Conservation (phyloP, 441 rosid genomes). For the Arabidopsis hybrid region DNA sequence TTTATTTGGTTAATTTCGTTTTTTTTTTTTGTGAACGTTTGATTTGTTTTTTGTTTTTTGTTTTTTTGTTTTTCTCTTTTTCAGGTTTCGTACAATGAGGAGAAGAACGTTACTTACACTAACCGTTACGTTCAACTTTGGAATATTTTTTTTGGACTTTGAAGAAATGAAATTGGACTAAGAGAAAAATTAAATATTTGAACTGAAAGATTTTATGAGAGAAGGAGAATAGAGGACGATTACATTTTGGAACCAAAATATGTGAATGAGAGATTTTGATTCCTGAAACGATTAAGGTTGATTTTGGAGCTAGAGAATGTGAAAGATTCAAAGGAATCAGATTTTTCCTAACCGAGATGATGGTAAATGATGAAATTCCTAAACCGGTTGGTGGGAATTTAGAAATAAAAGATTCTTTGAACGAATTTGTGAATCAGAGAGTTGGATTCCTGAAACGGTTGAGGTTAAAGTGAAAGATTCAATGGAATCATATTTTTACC, state of each 20-base stretch:
- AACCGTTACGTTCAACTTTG: slow-evolving; percentile 21
- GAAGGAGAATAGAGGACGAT: not conserved
- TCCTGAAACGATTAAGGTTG: not conserved
- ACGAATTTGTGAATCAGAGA: not conserved
- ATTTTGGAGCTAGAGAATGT: not conserved
- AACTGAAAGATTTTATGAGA: slow-evolving; percentile 13
- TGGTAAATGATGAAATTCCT: not conserved
- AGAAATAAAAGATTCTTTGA: not conserved
- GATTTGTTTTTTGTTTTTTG: not conserved
- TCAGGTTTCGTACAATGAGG: slow-evolving; percentile 25
- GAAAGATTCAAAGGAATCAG: not conserved
- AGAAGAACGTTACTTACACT: slow-evolving; percentile 10
- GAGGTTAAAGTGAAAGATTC: not conserved
- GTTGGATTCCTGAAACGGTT: not conserved
- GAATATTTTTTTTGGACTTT: slow-evolving; percentile 19
- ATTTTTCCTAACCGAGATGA: not conserved
- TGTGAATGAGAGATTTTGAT: not conserved
- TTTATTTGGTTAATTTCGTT: not conserved
- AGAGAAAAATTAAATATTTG: slow-evolving; percentile 18
- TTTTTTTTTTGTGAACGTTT: not conserved
- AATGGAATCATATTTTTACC: not conserved
- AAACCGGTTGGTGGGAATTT: not conserved
- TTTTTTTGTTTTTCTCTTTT: not conserved
- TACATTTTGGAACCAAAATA: not conserved
- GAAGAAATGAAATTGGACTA: slow-evolving; percentile 3